Percentiles rank a stretch among this genome's conserved stretches.
phyloP scores from a whole-genome alignment of 208 protist species.

The Acanthamoeba royreba region DNA sequence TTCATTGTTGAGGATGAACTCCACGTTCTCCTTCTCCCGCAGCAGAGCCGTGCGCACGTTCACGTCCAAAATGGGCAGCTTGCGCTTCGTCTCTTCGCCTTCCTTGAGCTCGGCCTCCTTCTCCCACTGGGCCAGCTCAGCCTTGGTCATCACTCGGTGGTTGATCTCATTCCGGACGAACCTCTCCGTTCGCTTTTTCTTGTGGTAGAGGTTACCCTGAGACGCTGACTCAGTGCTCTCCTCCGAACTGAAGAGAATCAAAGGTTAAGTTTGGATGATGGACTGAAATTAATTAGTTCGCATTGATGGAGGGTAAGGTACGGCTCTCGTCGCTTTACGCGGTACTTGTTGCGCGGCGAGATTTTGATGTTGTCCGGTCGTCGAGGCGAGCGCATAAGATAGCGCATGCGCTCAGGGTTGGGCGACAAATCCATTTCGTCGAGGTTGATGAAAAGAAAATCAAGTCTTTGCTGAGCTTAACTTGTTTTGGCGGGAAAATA shows the following conservation, averaged over 20 bases:
- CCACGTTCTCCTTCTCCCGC: conserved; percentile 12
- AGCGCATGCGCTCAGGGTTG: neutral
- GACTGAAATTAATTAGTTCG: neutral
- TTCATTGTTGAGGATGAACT: conserved; percentile 29
- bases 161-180: neutral
- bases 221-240: neutral
- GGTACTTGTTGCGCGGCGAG: neutral
- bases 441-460: too few relatives aligned
- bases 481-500: too few relatives aligned
- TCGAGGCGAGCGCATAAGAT: neutral
- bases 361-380: neutral
- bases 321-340: neutral
- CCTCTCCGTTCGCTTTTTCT: conserved; percentile 4
- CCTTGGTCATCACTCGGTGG: conserved; percentile 32
- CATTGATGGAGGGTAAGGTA: neutral
- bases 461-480: too few relatives aligned
- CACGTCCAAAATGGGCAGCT: neutral
- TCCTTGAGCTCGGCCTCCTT: neutral
- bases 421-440: neutral
- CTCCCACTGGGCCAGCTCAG: conserved; percentile 8
- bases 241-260: neutral
- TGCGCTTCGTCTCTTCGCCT: too few relatives aligned
- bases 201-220: neutral
- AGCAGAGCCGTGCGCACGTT: neutral
- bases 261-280: neutral